Base-by-base conservation (phyloP, 805 yeast species). In the Wickerhamiella musiphila region DNA sequence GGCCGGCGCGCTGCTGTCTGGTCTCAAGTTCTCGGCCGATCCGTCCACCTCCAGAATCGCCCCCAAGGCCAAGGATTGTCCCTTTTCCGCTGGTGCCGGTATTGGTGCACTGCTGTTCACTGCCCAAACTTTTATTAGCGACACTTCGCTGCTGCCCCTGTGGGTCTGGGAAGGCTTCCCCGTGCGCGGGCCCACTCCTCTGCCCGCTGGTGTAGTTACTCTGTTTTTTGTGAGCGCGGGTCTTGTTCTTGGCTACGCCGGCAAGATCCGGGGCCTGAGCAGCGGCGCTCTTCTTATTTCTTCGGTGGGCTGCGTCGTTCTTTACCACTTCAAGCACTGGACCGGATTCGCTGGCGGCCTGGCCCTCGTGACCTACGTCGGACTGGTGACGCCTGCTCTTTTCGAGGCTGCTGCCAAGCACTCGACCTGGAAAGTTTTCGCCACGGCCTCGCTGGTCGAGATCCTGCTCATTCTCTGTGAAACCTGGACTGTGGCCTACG, bases 131-230 rank as follows among this genome's bases (percentile, higher is more conserved):
- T 68, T 74, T 60, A 52, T 83, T 29, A 67, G 81, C 3, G 98
- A 90, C 51, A 66, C 94, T 0, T 73, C 93, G 2, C 78, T 90
- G 7, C 63, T 86, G 26, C 77, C 81, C n/a, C 62, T 74, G 29
- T 90, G 95, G 95, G 70, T 73, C n/a, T 90, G 96, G 96, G 78
- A 74, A 39, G 98, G 98, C 1, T 86, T 66, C 51, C 93, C 93
- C 26, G 61, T 79, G n/a, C 57, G 59, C 3, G 92, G 93, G 0
- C 94, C 95, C 8, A 65, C 78, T 4, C 92, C 95, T 9, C 70
- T 83, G 28, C 82, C 93, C 19, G 82, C 81, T 43, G 86, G 92
- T 29, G 66, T 75, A 6, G 35, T 54, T 8, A 68, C 79, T 17
- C 65, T 84, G 38, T 48, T 58, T 8, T 66, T 70, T 5, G 63